Evolutionary conservation across 2,329 filamentous ascomycete species (phyloP), one percentile per base, ranked within the genome.

Genomic region (Diplodia intermedia): DNA sequence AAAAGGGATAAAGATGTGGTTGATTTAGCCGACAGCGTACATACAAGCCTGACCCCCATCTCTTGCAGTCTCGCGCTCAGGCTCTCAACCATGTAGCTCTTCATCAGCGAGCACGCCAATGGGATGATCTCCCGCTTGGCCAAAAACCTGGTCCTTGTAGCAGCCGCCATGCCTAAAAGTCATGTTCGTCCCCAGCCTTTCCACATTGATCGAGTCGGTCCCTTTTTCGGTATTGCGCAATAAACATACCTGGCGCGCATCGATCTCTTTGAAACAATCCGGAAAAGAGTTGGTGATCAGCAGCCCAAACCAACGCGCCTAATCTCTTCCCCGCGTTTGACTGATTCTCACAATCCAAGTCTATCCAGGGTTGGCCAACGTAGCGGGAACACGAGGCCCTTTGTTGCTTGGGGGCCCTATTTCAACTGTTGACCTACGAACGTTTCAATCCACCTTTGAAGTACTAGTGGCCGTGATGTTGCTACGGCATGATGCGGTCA

Each of bases 1-100:
- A 49, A 50, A 62, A 62, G 57, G 57, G 57, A 62, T 62, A 50
- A 31, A 62, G 18, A 3, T 50, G 38, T 50, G 31, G n/a, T 36
- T 49, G 40, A 18, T 62, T 62, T 50, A 62, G 57, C 26, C 57
- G 49, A 31, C 49, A 33, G 11, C 31, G 6, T 5, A 47, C 8
- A 38, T 60, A 9, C 31, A 31, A 31, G 31, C 6, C 31, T 8
- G 8, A 1, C 31, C 31, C 8, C 31, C 31, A 33, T 33, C 6
- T 33, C 31, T 33, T 33, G 1, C 8, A 7, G 31, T 33, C 31
- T 9, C 40, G 6, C 40, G n/a, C 14, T 43, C 18, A 18, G 15
- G 15, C 40, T 7, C 40, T n/a, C 40, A 43, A 38, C 36, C 23
- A 15, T 14, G 33, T 9, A 29, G 9, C 4, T 26, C 0, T 26